Evolutionary conservation across 1,139 yeast species (phyloP).

Genomic region (Yamadazyma songkhlaensis): DNA sequence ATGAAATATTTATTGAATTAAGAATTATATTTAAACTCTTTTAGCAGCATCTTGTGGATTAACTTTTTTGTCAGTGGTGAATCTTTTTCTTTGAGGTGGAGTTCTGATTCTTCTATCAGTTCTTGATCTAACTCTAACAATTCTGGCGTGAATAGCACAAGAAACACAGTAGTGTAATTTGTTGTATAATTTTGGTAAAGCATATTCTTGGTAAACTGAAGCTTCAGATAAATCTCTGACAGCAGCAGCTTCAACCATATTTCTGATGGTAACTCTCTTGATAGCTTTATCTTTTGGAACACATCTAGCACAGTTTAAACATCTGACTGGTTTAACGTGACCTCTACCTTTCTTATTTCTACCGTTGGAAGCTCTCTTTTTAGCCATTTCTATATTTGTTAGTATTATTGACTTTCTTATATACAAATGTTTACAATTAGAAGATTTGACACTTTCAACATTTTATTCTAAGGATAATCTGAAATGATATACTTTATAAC

Average conservation of each 20-base stretch:
- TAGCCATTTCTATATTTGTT: slow-evolving; percentile 67
- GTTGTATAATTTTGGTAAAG: slow-evolving; percentile 99
- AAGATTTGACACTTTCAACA: too few species aligned
- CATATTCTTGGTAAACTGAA: slow-evolving; percentile 98
- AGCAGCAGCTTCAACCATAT: slow-evolving; percentile 99
- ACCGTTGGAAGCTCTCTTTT: slow-evolving; percentile 99
- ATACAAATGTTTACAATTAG: too few species aligned
- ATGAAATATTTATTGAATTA: slow-evolving; percentile 3
- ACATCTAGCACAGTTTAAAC: slow-evolving; percentile 99
- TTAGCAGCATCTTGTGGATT: slow-evolving; percentile 98
- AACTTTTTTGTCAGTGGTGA: slow-evolving; percentile 94
- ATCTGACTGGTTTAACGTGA: slow-evolving; percentile 99
- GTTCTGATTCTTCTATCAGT: slow-evolving; percentile 98
- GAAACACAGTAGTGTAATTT: slow-evolving; percentile 99
- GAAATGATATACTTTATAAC: too few species aligned
- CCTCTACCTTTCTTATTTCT: slow-evolving; percentile 99
- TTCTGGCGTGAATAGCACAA: slow-evolving; percentile 99
- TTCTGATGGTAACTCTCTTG: slow-evolving; percentile 99
- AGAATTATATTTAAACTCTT: slow-evolving; percentile 51
- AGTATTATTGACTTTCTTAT: slow-evolving; percentile 8
- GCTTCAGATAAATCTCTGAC: slow-evolving; percentile 99
- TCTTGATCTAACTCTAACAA: slow-evolving; percentile 99
- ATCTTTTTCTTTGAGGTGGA: slow-evolving; percentile 99
- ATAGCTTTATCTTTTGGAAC: slow-evolving; percentile 99
- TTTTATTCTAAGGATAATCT: too few species aligned